Evolutionary conservation across 2,329 filamentous ascomycete genomes (phyloP), one percentile per base, ranked within the genome.

Genomic region (Penicillium freii): DNA sequence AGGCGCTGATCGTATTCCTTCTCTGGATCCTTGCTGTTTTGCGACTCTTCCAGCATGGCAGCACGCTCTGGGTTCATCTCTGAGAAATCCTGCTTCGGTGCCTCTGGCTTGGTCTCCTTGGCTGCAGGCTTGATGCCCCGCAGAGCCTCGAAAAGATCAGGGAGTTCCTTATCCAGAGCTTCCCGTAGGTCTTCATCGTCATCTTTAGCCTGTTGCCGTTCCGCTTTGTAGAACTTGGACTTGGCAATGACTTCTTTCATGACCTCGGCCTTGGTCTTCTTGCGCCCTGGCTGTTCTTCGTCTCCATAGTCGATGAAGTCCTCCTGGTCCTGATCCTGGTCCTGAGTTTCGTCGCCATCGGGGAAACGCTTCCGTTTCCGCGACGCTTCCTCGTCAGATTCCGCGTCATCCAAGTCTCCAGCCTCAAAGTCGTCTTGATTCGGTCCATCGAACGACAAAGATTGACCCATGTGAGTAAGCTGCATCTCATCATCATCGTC

Each of bases 161-260:
- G 82, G 60, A 97, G 81, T 40, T 91, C 90, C 71, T 92, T 88
- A 73, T 99, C 92, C 17, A 99, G 81, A 72, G 92, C 86, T 57
- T 87, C 87, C 58, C 92, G 84, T 53, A 97, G 75, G 63, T 96
- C 93, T 50, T 95, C 91, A 66, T 99, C 94, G 49, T 94, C 91
- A 60, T 97, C 94, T 71, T 96, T 97, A 29, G 86, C 86, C 59
- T 91, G 87, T 75, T 99, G 94, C 40, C 94, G 87, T 77, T 97
- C 92, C 70, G 93, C 92, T 77, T 96, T 97, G 82, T 97, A 84
- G 61, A 90, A 82, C 72, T 99, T 99, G 1, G 93, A 97, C 76
- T 99, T 99, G 59, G 92, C 91, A 64, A 99, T 97, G 60, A 99
- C 83, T 75, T 99, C 95, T 69, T 96, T 89, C 91, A 97, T 97